Evolutionary conservation across 106 monocot genomes (phyloP).

Genomic region (Apostasia ramifera): DNA sequence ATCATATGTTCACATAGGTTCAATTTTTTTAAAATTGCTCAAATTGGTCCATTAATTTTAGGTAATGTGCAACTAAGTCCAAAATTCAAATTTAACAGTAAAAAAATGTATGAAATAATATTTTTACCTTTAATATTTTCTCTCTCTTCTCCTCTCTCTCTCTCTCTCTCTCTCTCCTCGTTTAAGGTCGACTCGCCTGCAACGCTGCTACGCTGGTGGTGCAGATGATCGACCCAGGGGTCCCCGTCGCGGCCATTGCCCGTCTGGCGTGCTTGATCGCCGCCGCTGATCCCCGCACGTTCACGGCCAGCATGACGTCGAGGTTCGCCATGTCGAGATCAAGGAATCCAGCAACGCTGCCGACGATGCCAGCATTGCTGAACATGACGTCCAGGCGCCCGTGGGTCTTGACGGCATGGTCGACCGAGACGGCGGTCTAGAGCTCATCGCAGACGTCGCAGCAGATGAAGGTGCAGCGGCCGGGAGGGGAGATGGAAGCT

Average conservation of each 20-base stretch:
- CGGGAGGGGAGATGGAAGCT: slow-evolving; percentile 5
- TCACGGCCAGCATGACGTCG: slow-evolving; percentile 7
- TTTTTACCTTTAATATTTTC: too few species aligned
- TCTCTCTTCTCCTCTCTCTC: too few species aligned
- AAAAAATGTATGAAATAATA: too few species aligned
- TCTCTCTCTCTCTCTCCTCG: too few species aligned
- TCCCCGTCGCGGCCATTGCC: slow-evolving; percentile 8
- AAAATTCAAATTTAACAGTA: too few species aligned
- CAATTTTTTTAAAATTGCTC: too few species aligned
- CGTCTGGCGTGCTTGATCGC: slow-evolving; percentile 20
- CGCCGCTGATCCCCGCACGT: neutral
- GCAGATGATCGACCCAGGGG: slow-evolving; percentile 10
- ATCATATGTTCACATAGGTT: too few species aligned
- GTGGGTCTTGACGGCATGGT: slow-evolving; percentile 5
- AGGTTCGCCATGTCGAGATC: slow-evolving; percentile 2
- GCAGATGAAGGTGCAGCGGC: slow-evolving; percentile 7
- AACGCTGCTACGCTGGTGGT: slow-evolving; percentile 7
- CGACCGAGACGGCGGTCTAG: slow-evolving; percentile 8
- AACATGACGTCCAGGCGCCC: slow-evolving; percentile 22
- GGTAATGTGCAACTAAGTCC: too few species aligned
- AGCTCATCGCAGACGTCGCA: slow-evolving; percentile 22
- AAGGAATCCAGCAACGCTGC: neutral
- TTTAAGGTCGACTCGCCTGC: neutral
- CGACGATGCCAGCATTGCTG: slow-evolving; percentile 25
- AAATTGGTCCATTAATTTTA: too few species aligned